Conservation (phyloP, 176 grass and related monocot species). For the Metroxylon sagu region DNA sequence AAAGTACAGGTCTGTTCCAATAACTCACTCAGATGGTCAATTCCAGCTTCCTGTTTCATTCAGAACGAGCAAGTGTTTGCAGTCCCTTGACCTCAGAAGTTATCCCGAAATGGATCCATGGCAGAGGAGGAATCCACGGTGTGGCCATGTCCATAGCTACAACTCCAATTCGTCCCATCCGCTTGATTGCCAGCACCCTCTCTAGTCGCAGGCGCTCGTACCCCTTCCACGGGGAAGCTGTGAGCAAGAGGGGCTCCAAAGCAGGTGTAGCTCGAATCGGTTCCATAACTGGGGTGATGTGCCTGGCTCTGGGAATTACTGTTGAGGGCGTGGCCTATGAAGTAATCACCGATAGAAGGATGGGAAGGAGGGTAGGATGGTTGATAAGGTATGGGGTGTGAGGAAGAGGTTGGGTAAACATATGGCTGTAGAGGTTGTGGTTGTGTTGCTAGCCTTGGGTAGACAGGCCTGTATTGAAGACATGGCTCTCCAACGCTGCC, state of each 20-base stretch:
- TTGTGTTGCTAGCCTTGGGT: constrained; percentile 34
- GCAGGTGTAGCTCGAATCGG: constrained; percentile 27
- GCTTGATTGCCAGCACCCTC: constrained; percentile 22
- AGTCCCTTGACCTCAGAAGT: background rate
- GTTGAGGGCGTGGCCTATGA: constrained; percentile 66
- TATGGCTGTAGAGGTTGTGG: constrained; percentile 49
- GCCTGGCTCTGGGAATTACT: constrained; percentile 15
- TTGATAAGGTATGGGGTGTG: constrained; percentile 44
- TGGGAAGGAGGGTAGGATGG: constrained; percentile 38
- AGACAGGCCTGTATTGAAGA: constrained; percentile 39
- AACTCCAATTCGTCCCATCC: constrained; percentile 26
- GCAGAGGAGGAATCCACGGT: constrained; percentile 14
- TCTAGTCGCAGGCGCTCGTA: constrained; percentile 6
- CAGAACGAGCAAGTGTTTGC: background rate
- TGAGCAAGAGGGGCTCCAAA: constrained; percentile 20
- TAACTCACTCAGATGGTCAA: no score
- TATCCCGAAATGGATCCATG: constrained; percentile 13
- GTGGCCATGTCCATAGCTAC: constrained; percentile 30
- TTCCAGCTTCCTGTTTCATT: no score
- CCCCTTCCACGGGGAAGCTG: constrained; percentile 15
- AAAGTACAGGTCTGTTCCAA: no score
- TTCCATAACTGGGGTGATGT: constrained; percentile 15
- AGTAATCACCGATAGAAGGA: constrained; percentile 40
- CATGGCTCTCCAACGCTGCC: constrained; percentile 30
- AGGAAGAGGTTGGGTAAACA: constrained; percentile 30